Base-by-base conservation (phyloP, 495 filamentous ascomycete species). In the Podospora conica region DNA sequence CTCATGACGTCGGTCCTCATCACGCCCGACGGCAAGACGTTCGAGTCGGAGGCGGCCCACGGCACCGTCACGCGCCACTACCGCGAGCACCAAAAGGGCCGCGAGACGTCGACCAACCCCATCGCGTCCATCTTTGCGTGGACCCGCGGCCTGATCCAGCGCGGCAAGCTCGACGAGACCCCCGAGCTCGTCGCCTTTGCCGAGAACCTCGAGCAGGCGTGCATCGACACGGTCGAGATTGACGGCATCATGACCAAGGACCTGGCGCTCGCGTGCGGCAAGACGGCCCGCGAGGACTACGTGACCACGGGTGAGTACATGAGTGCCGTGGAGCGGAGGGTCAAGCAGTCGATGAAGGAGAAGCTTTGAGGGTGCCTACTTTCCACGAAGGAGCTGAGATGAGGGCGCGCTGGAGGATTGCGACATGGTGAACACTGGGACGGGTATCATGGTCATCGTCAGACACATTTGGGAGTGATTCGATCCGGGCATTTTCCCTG, bases 221-320 rank as follows among this genome's bases (percentile, higher is more conserved):
- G 94, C 77, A 81, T 96, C 58, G 93, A 98, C 73, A 91, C 92
- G 23, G 95, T 98, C 66, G 91, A 97, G 76, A 78, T 91, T 55
- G 92, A 97, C 71, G 91, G 91, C 58, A 90, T 97, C 81, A 98
- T 98, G 95, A 98, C 95, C 73, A 98, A 98, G 87, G 95, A 98
- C 79, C 77, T 98, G 69, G 94, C 94, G 20, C 85, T 98, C 29
- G 88, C 92, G 28, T 93, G 91, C 75, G 95, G 95, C 70, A 90
- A 90, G 84, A 91, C 88, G 66, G 89, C 85, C 55, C 85, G 91
- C 57, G 85, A 84, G 74, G 87, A 90, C 67, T 97, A 91, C 81
- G 95, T 94, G 55, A 96, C 91, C 15, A 98, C 95, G 62, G 83
- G 78, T 66, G 91, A 92, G 80, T 97, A 96, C 81, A 75, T 97